phyloP scores from a whole-genome alignment of 208 protist species.

The Zelonia costaricensis region DNA sequence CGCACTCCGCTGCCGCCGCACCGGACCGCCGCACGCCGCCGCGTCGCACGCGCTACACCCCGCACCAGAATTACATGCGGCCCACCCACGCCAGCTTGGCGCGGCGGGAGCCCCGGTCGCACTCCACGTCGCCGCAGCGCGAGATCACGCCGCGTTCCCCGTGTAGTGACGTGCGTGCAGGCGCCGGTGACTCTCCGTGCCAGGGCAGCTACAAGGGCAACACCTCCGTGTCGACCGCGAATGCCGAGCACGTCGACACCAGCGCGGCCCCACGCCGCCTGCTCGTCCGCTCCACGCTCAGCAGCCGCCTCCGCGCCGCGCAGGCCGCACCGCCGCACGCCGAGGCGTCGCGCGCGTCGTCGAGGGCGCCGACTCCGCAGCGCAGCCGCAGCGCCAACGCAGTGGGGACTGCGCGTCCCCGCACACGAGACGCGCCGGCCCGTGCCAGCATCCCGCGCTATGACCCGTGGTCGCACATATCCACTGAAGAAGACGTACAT shows the following conservation, averaged over 20 bases:
- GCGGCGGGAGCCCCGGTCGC: constrained; percentile 12
- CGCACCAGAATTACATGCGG: constrained; percentile 23
- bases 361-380: neutral
- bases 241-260: neutral
- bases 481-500: too few relatives aligned
- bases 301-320: constrained; percentile 20
- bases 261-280: neutral
- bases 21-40: neutral
- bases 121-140: neutral
- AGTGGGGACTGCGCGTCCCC: too few relatives aligned
- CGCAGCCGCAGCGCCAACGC: neutral
- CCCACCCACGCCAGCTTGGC: constrained; percentile 31
- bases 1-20: neutral
- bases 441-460: too few relatives aligned
- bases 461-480: too few relatives aligned
- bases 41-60: constrained; percentile 2
- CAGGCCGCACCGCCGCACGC: neutral
- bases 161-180: too few relatives aligned
- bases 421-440: too few relatives aligned
- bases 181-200: neutral
- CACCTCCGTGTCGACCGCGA: neutral
- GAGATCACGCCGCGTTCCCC: neutral
- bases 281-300: constrained; percentile 20
- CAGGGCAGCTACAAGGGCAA: neutral
- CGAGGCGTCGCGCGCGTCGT: neutral